Base-by-base conservation (phyloP, 2,329 filamentous ascomycete genomes). In the Chrysoporthe deuterocubensis region DNA sequence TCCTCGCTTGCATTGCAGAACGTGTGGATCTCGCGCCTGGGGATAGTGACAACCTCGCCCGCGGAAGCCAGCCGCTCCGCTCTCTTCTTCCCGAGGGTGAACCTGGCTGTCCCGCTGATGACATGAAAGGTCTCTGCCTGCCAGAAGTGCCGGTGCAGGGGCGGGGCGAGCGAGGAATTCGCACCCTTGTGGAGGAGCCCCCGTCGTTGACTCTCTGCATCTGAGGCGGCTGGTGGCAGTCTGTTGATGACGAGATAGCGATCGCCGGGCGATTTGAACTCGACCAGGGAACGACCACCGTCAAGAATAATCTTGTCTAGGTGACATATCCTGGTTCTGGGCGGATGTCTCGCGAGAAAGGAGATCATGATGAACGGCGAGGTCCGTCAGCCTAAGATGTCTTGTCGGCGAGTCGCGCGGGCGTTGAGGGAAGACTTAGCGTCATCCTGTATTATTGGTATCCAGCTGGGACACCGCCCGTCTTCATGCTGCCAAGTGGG, bases 1-100 rank as follows among this genome's bases (percentile, higher is more conserved):
- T 62, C 37, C 32, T 32, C 65, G 40, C 67, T 69, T 34, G 67
- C 67, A 48, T 67, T 69, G 52, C 65, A 67, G 40, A 67, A 69
- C 2, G 65, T 67, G 37, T 69, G 67, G 16, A 52, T 40, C 34
- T 43, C 34, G 21, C 58, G 42, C 42, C 32, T 56, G 18, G 67
- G 67, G 9, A 69, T 56, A 18, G 67, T 65, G 2, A 65, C 61
- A 1, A 67, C 65, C 18, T 69, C 65, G 8, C 67, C 65, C 14
- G 54, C 65, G 13, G 26, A 18, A 3, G 61, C 65, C 4, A 68
- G 42, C 16, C 6, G 52, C 42, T 26, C 13, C 14, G 21, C 1
- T 26, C 40, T 1, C 26, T 34, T 18, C 0, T 44, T 32, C 48
- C 62, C 65, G 9, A 69, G 26, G 7, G 62, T 68, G 18, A 69